Evolutionary conservation across 192 early-diverging fungal species (phyloP).

Genomic region (Coemansia sp.): DNA sequence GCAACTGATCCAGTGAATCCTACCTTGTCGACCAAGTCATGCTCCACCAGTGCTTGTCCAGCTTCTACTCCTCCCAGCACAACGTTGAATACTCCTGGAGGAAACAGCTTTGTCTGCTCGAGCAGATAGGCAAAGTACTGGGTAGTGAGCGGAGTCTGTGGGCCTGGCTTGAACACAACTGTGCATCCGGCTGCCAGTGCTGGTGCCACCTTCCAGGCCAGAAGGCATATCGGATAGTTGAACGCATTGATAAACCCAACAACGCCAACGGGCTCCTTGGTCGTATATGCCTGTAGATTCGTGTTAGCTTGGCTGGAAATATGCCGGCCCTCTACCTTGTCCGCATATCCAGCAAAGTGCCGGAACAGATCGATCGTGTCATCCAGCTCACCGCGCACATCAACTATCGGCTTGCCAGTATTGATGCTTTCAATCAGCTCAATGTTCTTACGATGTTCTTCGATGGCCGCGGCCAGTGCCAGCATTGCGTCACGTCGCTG

Average conservation of each 20-base stretch:
- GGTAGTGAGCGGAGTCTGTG: constrained; percentile 60
- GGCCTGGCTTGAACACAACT: constrained; percentile 58
- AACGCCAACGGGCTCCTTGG: constrained; percentile 55
- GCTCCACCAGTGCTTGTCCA: constrained; percentile 51
- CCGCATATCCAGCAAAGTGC: constrained; percentile 51
- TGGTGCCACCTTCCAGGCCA: constrained; percentile 53
- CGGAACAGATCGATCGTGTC: constrained; percentile 52
- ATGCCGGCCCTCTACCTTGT: constrained; percentile 51
- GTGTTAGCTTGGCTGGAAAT: constrained; percentile 42
- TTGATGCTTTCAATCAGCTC: constrained; percentile 53
- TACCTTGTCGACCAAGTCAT: constrained; percentile 52
- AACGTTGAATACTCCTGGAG: constrained; percentile 55
- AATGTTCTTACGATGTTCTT: constrained; percentile 36
- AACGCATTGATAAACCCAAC: constrained; percentile 58
- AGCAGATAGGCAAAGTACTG: constrained; percentile 55
- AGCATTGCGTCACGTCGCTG: constrained; percentile 56
- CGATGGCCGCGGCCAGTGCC: constrained; percentile 41
- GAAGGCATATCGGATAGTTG: constrained; percentile 62
- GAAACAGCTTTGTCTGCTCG: constrained; percentile 41
- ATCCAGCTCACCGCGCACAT: constrained; percentile 52
- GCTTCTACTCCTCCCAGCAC: constrained; percentile 54
- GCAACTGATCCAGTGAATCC: constrained; percentile 58
- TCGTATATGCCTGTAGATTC: constrained; percentile 39
- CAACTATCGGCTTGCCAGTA: constrained; percentile 56
- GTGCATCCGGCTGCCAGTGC: constrained; percentile 53